Conservation (phyloP, 2,329 filamentous ascomycete genomes). For the Emergomyces africanus region DNA sequence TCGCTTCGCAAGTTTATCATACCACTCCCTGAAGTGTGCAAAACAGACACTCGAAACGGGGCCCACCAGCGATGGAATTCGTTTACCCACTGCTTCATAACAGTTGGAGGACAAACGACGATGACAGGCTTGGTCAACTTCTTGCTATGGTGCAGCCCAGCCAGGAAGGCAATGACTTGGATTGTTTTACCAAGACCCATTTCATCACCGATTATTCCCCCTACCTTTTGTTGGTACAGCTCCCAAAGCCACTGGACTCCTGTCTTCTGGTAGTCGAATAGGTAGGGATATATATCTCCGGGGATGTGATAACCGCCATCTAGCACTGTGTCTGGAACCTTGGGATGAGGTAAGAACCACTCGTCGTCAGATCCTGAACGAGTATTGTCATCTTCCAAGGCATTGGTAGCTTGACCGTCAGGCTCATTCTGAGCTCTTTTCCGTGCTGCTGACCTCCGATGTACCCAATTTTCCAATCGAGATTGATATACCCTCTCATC, state of each 20-base stretch:
- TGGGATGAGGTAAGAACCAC: constrained; percentile 80
- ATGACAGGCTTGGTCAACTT: constrained; percentile 75
- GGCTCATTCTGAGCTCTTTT: constrained; percentile 29
- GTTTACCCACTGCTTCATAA: constrained; percentile 95
- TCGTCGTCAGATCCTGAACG: constrained; percentile 38
- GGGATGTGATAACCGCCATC: constrained; percentile 68
- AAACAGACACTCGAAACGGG: constrained; percentile 86
- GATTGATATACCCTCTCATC: constrained; percentile 69
- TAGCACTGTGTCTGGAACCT: constrained; percentile 60
- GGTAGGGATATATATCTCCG: constrained; percentile 79
- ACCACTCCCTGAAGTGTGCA: constrained; percentile 90
- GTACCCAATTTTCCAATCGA: constrained; percentile 63
- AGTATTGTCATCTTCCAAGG: constrained; percentile 29
- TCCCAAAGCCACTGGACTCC: constrained; percentile 95
- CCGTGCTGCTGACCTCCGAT: constrained; percentile 48
- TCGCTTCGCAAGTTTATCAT: constrained; percentile 69
- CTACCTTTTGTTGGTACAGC: constrained; percentile 75
- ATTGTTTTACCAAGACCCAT: constrained; percentile 98
- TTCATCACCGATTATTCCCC: constrained; percentile 91
- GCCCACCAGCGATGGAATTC: constrained; percentile 99
- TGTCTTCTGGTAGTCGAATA: constrained; percentile 96
- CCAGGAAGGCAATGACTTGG: constrained; percentile 68
- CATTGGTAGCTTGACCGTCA: constrained; percentile 16
- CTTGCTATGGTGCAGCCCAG: constrained; percentile 83
- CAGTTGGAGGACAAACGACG: constrained; percentile 83